These are phyloP conservation scores for Dryadomyces sulphureus DNA, from an alignment of 2,329 filamentous ascomycete genomes.

Conservation along the genomic window DNA sequence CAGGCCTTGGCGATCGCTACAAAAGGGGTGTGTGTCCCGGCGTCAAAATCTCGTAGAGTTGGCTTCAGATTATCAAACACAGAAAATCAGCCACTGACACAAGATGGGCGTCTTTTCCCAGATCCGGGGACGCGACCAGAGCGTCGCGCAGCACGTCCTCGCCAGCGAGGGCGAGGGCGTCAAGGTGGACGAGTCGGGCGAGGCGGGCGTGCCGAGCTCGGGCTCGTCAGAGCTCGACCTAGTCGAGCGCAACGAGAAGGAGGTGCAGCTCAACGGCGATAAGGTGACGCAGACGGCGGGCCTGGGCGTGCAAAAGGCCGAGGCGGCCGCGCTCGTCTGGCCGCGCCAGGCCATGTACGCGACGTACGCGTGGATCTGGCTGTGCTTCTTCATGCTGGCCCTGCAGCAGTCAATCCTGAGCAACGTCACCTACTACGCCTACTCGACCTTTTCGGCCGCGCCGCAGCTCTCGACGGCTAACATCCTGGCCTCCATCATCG, in stretches of 20 bases:
- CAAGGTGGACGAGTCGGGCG: not conserved
- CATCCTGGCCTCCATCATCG: constrained; percentile 38
- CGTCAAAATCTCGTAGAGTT: too few species aligned
- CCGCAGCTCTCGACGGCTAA: constrained; percentile 37
- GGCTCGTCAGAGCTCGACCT: not conserved
- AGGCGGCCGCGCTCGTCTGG: constrained; percentile 32
- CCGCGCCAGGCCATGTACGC: constrained; percentile 22
- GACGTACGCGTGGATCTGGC: constrained; percentile 20
- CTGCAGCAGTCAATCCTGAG: constrained; percentile 22
- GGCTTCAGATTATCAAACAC: too few species aligned
- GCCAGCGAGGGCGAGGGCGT: not conserved
- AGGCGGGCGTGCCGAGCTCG: not conserved
- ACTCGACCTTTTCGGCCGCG: constrained; percentile 35
- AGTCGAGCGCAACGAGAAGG: constrained; percentile 7
- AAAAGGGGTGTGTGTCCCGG: too few species aligned
- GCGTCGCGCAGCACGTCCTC: not conserved
- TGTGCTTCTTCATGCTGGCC: constrained; percentile 24
- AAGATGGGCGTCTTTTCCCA: not conserved
- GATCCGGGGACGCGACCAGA: not conserved
- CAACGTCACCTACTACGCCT: constrained; percentile 31
- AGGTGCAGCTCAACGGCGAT: constrained; percentile 6
- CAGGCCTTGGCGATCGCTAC: too few species aligned
- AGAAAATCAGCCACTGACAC: too few species aligned
- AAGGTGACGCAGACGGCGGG: constrained; percentile 17
- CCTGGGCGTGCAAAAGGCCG: constrained; percentile 31